Conservation (phyloP, 192 early-diverging fungal species). For the Jimgerdemannia lactiflua region DNA sequence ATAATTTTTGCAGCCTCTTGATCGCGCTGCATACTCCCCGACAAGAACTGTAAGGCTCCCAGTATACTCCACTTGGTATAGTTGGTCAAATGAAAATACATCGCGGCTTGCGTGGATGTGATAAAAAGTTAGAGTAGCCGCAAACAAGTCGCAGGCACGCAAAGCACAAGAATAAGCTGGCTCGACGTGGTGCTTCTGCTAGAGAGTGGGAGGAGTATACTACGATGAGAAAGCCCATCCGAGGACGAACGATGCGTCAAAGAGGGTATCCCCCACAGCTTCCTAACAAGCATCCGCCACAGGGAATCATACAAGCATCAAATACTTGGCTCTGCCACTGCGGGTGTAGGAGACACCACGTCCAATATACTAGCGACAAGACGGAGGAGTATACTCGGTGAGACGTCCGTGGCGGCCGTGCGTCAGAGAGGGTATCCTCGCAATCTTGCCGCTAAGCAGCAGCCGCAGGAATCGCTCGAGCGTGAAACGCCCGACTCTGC, state of each 20-base stretch:
- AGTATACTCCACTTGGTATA: too few relatives aligned
- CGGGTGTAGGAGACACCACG: conserved; percentile 18
- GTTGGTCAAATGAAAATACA: too few relatives aligned
- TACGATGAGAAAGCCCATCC: conserved; percentile 13
- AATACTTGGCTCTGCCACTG: conserved; percentile 16
- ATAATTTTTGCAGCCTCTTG: too few relatives aligned
- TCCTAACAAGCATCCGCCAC: conserved; percentile 19
- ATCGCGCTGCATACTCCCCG: too few relatives aligned
- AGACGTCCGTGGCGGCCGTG: conserved; percentile 3
- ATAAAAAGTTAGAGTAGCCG: neutral
- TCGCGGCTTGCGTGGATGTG: too few relatives aligned
- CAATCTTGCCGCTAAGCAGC: conserved; percentile 19
- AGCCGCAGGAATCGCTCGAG: conserved; percentile 7
- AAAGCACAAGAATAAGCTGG: conserved; percentile 7
- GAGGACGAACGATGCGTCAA: conserved; percentile 16
- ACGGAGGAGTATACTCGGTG: conserved; percentile 12
- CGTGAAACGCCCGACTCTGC: conserved; percentile 4
- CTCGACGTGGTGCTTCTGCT: conserved; percentile 17
- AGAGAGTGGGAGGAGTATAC: conserved; percentile 14
- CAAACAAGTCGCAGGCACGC: conserved; percentile 4
- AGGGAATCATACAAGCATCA: conserved; percentile 18
- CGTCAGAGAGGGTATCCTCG: conserved; percentile 21
- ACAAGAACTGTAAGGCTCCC: too few relatives aligned
- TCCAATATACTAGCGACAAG: conserved; percentile 22
- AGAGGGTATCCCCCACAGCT: conserved; percentile 8